These are phyloP conservation scores for Mortierella sp. DNA, from an alignment of 371 early-diverging fungal genomes.

Conservation along the genomic window DNA sequence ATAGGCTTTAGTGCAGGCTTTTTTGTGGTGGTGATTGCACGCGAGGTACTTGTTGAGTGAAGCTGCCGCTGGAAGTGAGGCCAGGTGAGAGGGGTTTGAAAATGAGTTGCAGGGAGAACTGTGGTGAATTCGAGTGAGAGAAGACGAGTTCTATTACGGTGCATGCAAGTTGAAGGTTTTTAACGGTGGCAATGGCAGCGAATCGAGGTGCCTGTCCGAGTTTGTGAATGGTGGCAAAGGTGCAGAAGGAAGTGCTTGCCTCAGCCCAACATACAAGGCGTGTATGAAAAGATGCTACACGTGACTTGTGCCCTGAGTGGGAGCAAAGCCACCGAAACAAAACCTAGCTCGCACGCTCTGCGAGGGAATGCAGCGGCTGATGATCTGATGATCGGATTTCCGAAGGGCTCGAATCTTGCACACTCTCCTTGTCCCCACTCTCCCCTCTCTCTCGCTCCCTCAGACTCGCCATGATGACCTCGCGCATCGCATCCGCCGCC, in stretches of 20 bases:
- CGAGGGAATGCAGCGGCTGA: background rate
- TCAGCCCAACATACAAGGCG: background rate
- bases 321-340: conserved; percentile 14
- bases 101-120: too few species aligned
- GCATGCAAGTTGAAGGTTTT: background rate
- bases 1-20: background rate
- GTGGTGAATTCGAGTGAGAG: background rate
- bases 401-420: conserved; percentile 26
- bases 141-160: background rate
- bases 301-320: background rate
- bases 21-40: background rate
- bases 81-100: background rate
- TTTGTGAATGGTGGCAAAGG: background rate
- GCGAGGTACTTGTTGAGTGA: background rate
- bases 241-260: background rate
- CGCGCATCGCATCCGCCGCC: conserved; percentile 57
- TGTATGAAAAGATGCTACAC: background rate
- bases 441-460: conserved; percentile 21
- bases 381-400: conserved; percentile 37
- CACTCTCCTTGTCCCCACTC: conserved; percentile 15
- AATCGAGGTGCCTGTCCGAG: background rate
- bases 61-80: background rate
- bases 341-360: background rate
- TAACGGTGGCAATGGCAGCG: background rate
- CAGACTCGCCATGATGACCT: conserved; percentile 39